Conservation (phyloP, 306 rosid species). For the Quercus ilex region DNA sequence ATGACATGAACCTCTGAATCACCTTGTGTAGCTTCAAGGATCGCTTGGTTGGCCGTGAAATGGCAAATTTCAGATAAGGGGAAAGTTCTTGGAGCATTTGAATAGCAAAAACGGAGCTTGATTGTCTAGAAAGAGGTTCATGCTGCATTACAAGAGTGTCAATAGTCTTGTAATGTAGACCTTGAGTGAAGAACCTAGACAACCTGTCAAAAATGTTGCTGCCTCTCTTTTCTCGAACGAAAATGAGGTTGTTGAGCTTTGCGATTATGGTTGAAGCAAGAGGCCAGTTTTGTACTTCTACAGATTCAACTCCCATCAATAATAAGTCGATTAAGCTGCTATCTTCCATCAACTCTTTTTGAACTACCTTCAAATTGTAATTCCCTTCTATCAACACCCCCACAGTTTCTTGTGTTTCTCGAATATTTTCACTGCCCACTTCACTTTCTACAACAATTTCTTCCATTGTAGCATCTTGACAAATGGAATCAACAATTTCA, state of each 20-base stretch:
- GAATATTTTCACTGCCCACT: neutral
- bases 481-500: constrained; percentile 14
- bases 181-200: constrained; percentile 39
- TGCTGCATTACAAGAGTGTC: constrained; percentile 20
- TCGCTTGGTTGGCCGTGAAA: constrained; percentile 75
- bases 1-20: constrained; percentile 47
- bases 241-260: too few relatives aligned
- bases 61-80: constrained; percentile 67
- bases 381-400: constrained; percentile 14
- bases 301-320: neutral
- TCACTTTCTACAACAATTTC: constrained; percentile 14
- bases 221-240: too few relatives aligned
- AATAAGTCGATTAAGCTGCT: constrained; percentile 50
- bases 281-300: too few relatives aligned
- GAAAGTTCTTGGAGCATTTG: constrained; percentile 62
- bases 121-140: constrained; percentile 21
- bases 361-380: constrained; percentile 35
- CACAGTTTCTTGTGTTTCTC: constrained; percentile 3
- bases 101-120: constrained; percentile 32
- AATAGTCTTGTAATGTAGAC: constrained; percentile 32
- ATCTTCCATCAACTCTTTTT: constrained; percentile 60
- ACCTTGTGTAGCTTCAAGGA: constrained; percentile 52
- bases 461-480: neutral
- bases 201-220: too few relatives aligned
- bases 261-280: too few relatives aligned